Evolutionary conservation across 2,329 filamentous ascomycete species (phyloP).

Genomic region (Chrysosphaeria jannelii): DNA sequence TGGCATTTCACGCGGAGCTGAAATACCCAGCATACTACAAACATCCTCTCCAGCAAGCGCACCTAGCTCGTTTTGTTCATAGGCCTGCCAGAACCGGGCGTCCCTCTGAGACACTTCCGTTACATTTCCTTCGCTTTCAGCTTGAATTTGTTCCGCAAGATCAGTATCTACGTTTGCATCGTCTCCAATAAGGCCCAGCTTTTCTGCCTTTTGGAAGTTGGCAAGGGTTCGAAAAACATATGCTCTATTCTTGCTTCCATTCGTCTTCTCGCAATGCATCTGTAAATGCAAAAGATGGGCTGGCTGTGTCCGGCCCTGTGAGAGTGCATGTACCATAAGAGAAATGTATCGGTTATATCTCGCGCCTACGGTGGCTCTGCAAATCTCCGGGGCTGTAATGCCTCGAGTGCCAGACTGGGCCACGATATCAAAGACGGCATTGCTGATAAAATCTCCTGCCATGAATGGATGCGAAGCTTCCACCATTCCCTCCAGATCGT

Average conservation of each 20-base stretch:
- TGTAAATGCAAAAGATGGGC: conserved; percentile 11
- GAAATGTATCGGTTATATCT: conserved; percentile 10
- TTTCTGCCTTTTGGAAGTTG: conserved; percentile 1
- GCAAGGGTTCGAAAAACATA: conserved; percentile 10
- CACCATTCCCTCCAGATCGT: conserved; percentile 3
- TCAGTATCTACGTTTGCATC: no score
- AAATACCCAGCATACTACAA: no score
- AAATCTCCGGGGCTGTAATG: conserved; percentile 10
- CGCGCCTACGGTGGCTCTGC: conserved; percentile 9
- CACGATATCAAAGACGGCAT: conserved; percentile 10
- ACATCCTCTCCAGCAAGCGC: no score
- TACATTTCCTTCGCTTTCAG: no score
- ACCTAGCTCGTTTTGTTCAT: no score
- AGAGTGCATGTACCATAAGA: conserved; percentile 7
- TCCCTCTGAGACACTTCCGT: no score
- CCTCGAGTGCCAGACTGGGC: conserved; percentile 8
- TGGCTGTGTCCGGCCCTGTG: conserved; percentile 11
- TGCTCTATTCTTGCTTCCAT: conserved; percentile 12
- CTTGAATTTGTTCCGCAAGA: no score
- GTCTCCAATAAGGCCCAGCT: conserved; percentile 1
- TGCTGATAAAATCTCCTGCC: conserved; percentile 7
- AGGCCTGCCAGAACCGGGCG: no score
- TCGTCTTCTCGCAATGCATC: conserved; percentile 10
- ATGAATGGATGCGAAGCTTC: no score
- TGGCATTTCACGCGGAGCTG: no score